phyloP scores from a whole-genome alignment of 2,329 filamentous ascomycete species.

The Diplodia seriata region DNA sequence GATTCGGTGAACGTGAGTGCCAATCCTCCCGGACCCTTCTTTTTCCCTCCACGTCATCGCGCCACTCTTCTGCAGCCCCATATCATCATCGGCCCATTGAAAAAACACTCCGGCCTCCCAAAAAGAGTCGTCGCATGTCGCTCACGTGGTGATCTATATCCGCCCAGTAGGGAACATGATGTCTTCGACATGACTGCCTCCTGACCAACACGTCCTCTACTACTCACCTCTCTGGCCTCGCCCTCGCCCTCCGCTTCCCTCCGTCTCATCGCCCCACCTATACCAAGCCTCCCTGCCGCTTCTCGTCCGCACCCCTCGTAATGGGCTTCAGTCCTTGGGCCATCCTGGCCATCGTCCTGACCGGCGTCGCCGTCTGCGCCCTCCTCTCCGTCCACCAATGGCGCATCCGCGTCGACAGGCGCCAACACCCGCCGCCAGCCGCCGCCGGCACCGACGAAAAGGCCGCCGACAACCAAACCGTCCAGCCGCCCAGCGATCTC shows the following conservation, averaged over 20 bases:
- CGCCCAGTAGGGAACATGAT: slow-evolving; percentile 7
- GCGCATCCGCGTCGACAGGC: slow-evolving; percentile 20
- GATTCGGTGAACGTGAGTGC: slow-evolving; percentile 24
- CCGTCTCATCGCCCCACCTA: background rate
- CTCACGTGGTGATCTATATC: slow-evolving; percentile 13
- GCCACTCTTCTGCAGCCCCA: slow-evolving; percentile 2
- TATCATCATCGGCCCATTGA: slow-evolving; percentile 24
- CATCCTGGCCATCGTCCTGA: slow-evolving; percentile 21
- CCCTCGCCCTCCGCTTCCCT: background rate
- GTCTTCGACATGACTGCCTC: slow-evolving; percentile 23
- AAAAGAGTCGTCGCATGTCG: slow-evolving; percentile 2
- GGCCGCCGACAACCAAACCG: background rate
- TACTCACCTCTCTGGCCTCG: too few relatives aligned
- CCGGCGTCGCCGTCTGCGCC: slow-evolving; percentile 13
- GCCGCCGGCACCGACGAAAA: background rate
- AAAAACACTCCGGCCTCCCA: background rate
- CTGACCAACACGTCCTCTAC: background rate
- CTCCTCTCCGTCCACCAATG: slow-evolving; percentile 14
- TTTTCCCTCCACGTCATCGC: slow-evolving; percentile 18
- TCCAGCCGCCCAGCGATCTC: slow-evolving; percentile 4
- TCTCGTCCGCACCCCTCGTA: too few relatives aligned
- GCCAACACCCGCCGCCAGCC: background rate
- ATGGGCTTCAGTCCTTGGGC: slow-evolving; percentile 21
- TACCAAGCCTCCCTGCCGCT: background rate
- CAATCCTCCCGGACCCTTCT: slow-evolving; percentile 9